Conservation (phyloP, 1,139 yeast species). For the Yamadazyma siamensis region DNA sequence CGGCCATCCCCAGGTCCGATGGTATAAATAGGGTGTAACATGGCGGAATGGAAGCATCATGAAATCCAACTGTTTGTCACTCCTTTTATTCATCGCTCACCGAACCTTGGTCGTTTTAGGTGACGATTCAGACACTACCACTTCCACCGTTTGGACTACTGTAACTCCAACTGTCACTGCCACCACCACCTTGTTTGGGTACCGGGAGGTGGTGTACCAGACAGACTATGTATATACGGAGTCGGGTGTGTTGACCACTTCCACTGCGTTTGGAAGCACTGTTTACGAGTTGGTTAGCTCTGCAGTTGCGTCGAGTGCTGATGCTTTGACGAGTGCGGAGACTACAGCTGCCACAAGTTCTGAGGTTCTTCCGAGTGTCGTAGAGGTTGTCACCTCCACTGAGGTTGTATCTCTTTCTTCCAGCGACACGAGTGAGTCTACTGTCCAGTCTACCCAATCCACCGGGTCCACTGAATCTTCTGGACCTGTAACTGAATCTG, state of each 20-base stretch:
- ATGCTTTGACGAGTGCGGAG: not conserved
- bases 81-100: conserved; percentile 14
- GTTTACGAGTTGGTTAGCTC: conserved; percentile 4
- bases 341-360: conserved; percentile 1
- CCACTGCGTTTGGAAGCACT: conserved; percentile 26
- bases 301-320: conserved; percentile 1
- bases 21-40: too few relatives aligned
- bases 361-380: conserved; percentile 1
- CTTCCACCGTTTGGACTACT: conserved; percentile 19
- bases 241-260: conserved; percentile 33
- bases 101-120: conserved; percentile 7
- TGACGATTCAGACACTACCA: conserved; percentile 10
- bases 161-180: conserved; percentile 32
- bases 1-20: too few relatives aligned
- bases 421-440: not conserved
- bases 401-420: not conserved
- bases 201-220: conserved; percentile 27
- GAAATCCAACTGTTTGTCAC: conserved; percentile 16
- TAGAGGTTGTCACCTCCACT: not conserved
- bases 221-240: conserved; percentile 35
- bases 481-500: conserved; percentile 1
- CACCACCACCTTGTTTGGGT: conserved; percentile 26
- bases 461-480: not conserved
- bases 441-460: too few relatives aligned
- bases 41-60: too few relatives aligned